phyloP scores from a whole-genome alignment of 2,329 filamentous ascomycete species.

The Colletotrichum salicis region DNA sequence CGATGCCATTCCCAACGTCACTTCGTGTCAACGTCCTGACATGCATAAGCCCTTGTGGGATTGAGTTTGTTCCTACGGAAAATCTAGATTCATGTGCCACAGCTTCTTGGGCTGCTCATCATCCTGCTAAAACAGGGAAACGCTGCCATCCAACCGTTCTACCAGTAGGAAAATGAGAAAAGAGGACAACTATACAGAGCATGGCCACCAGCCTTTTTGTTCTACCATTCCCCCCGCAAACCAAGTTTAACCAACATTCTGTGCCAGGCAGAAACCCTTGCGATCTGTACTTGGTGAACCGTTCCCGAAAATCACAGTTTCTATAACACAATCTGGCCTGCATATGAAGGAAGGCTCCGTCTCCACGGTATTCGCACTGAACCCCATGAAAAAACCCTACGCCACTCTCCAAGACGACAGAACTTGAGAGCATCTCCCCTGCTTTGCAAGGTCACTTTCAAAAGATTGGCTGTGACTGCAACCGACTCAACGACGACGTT shows the following conservation, averaged over 20 bases:
- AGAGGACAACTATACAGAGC: neutral
- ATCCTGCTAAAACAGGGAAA: neutral
- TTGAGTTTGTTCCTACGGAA: neutral
- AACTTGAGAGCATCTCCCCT: neutral
- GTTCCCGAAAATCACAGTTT: neutral
- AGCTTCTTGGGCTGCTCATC: neutral
- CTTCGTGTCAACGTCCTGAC: neutral
- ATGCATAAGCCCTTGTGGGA: neutral
- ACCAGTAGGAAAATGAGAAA: neutral
- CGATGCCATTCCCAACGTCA: neutral
- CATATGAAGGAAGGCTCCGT: neutral
- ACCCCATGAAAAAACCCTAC: neutral
- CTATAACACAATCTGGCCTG: neutral
- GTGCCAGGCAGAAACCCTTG: neutral
- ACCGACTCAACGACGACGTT: conserved; percentile 9
- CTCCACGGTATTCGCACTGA: neutral
- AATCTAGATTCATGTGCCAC: conserved; percentile 12
- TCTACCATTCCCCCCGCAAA: neutral
- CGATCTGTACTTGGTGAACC: neutral
- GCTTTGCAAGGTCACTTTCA: neutral
- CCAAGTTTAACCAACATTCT: neutral
- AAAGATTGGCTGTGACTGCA: neutral
- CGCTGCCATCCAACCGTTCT: neutral
- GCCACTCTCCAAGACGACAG: neutral
- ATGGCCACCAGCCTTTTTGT: neutral